A percentile compares a stretch with the other conserved stretches of the same genome.
Evolutionary conservation across 2,329 filamentous ascomycete genomes (phyloP).

Genomic region (Thermoascus crustaceus): DNA sequence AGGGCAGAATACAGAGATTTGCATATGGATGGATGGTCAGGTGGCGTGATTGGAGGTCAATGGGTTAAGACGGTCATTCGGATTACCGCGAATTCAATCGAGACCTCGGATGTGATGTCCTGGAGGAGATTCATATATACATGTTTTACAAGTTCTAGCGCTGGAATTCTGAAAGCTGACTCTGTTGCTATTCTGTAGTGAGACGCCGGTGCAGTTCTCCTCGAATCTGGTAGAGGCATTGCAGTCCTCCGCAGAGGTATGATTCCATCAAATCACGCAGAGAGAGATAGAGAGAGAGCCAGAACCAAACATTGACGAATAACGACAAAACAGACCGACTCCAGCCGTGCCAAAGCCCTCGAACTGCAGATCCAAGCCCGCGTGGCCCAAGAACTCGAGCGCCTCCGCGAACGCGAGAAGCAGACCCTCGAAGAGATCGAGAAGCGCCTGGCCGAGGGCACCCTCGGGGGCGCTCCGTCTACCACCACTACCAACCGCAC

Average conservation of each 20-base stretch:
- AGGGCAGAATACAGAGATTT: not conserved
- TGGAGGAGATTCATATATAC: constrained; percentile 11
- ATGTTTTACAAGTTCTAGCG: too few relatives aligned
- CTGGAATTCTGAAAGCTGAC: constrained; percentile 10
- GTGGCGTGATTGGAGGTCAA: not conserved
- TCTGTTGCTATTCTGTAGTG: constrained; percentile 38
- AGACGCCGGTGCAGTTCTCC: constrained; percentile 63
- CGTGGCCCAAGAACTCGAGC: constrained; percentile 75
- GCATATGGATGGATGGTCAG: not conserved
- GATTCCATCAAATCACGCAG: constrained; percentile 11
- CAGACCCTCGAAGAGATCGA: constrained; percentile 61
- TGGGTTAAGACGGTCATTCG: constrained; percentile 3
- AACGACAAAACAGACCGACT: constrained; percentile 60
- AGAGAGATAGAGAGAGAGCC: constrained; percentile 4
- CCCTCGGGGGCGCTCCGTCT: constrained; percentile 18
- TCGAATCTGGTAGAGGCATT: constrained; percentile 74
- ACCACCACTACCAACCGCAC: constrained; percentile 10
- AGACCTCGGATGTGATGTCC: constrained; percentile 5
- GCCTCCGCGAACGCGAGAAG: constrained; percentile 62
- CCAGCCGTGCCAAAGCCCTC: constrained; percentile 70
- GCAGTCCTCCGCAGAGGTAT: constrained; percentile 78
- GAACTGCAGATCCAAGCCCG: constrained; percentile 85
- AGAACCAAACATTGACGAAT: constrained; percentile 2
- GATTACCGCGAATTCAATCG: constrained; percentile 18
- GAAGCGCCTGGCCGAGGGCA: constrained; percentile 46